Conservation (phyloP, 495 filamentous ascomycete species). For the Neurospora discreta region DNA sequence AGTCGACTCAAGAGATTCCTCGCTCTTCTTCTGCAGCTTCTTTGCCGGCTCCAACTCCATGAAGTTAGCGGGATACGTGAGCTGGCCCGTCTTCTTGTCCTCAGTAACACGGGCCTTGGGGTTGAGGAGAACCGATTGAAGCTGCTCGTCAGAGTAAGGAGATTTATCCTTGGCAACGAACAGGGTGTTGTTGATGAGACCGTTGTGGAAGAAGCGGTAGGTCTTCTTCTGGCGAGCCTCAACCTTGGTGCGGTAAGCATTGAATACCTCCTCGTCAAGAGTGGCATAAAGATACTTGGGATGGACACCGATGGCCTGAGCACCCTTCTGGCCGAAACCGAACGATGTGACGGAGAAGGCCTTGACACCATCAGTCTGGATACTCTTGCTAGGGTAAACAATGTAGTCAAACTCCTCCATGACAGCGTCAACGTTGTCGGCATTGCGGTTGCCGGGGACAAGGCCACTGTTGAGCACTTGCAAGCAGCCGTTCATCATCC, state of each 20-base stretch:
- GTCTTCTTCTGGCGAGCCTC: constrained; percentile 92
- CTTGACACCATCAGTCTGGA: constrained; percentile 96
- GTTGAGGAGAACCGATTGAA: constrained; percentile 82
- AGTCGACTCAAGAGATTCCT: constrained; percentile 63
- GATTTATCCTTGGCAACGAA: constrained; percentile 90
- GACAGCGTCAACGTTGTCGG: constrained; percentile 90
- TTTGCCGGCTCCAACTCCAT: constrained; percentile 20
- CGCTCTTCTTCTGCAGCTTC: constrained; percentile 39
- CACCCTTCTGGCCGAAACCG: constrained; percentile 98
- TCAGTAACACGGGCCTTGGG: constrained; percentile 77
- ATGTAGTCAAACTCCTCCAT: constrained; percentile 98
- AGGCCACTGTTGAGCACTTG: constrained; percentile 89
- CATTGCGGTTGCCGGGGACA: constrained; percentile 94
- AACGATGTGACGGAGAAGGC: constrained; percentile 98
- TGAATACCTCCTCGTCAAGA: constrained; percentile 77
- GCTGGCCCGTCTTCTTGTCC: constrained; percentile 71
- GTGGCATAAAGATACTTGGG: constrained; percentile 90
- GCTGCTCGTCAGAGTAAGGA: constrained; percentile 81
- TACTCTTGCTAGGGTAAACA: constrained; percentile 85
- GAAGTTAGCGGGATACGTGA: constrained; percentile 58
- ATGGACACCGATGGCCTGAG: constrained; percentile 93
- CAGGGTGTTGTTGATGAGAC: constrained; percentile 90
- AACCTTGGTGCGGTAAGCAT: constrained; percentile 76
- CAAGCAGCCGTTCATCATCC: constrained; percentile 98
- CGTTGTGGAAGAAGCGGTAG: constrained; percentile 96